Evolutionary conservation across 768 basidiomycete genomes (phyloP), one percentile per base, ranked within the genome.

Genomic region (Boletus eberwhitei): DNA sequence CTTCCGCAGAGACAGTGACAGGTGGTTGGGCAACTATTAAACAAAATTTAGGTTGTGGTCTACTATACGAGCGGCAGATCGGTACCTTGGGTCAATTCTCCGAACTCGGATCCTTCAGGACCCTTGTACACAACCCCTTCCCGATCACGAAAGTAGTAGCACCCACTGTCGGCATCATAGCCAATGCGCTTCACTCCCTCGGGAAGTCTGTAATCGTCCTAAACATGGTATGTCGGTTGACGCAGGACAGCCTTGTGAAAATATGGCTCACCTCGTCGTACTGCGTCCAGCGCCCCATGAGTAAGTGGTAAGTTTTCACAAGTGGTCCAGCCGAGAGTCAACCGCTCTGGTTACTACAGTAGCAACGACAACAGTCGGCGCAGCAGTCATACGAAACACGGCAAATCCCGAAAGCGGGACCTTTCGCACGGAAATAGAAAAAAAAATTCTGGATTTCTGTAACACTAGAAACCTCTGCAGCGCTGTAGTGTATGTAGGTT

Each of bases 101-200:
- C 83, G 59, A 78, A 88, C 64, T 83, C 73, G 34, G 83, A 79
- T 22, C 87, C 88, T 57, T 84, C 77, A 17, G 78, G 71, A 32
- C 80, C 80, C 68, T 82, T 83, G 85, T 63, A 83, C 57, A 70
- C 65, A 8, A 66, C 71, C 11, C 88, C 87, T 44, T 76, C 77
- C 3, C 53, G 53, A 67, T 83, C 82, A 24, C 77, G 77, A 71
- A 85, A 91, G 64, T 79, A 77, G 73, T 90, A 90, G 45, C 78
- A 73, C 46, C 81, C 79, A 2, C 78, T 77, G 72, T 91, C 89
- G 4, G 84, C 73, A 70, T 92, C 89, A 64, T 90, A 91, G 12
- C 88, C 89, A 53, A 87, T 80, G 34, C 89, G 82, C 57, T 82
- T 74, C 66, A 80, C 70, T 39, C 80, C 80, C 49, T 76, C 76